Percentiles rank a stretch among this genome's conserved stretches.
These are phyloP conservation scores for Alternaria novae-zelandiae DNA, from an alignment of 2,329 filamentous ascomycete genomes.

Conservation along the genomic window DNA sequence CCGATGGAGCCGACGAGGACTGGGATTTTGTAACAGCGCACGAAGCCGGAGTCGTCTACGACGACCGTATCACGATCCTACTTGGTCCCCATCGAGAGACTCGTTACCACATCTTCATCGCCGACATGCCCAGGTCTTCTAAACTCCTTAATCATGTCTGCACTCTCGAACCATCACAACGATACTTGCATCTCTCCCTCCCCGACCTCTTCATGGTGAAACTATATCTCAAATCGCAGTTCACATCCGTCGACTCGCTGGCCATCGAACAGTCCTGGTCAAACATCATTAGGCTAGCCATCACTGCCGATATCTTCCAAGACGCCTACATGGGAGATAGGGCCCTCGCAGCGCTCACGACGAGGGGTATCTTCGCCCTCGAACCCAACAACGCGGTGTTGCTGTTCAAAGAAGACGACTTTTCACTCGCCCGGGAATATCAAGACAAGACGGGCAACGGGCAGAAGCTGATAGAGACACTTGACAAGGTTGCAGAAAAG, in stretches of 20 bases:
- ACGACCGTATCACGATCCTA: conserved; percentile 6
- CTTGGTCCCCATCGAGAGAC: not conserved
- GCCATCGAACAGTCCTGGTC: not conserved
- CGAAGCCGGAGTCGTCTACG: not conserved
- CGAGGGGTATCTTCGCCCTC: not conserved
- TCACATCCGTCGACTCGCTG: not conserved
- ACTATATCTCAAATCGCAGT: not conserved
- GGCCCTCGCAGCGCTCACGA: not conserved
- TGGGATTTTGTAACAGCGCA: conserved; percentile 2
- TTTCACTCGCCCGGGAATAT: not conserved
- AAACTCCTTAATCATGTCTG: not conserved
- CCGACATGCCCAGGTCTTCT: conserved; percentile 2
- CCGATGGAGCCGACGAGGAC: not conserved
- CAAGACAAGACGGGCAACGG: not conserved
- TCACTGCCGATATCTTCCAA: not conserved
- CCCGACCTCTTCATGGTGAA: not conserved
- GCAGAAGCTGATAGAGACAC: not conserved
- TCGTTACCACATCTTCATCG: not conserved
- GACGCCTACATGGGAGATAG: not conserved
- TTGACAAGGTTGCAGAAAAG: not conserved
- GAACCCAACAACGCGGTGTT: not conserved
- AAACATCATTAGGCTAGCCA: conserved; percentile 4
- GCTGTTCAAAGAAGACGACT: not conserved
- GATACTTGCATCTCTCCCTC: not conserved
- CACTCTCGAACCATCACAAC: not conserved